Conservation (phyloP, 2,329 filamentous ascomycete genomes). For the Xylariales sp. region DNA sequence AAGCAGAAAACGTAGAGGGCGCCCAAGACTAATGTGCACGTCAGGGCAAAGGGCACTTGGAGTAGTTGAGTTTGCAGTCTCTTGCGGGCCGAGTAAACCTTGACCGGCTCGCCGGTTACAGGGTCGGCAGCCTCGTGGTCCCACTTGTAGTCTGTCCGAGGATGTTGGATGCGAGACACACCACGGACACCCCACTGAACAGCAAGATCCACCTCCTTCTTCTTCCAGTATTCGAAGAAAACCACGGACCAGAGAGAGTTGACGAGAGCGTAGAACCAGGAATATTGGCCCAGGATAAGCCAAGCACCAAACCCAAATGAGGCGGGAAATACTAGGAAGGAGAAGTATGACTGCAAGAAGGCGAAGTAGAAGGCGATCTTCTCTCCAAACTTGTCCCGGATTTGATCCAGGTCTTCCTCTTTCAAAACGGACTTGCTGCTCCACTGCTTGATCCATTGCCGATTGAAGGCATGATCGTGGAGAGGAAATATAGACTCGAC, state of each 20-base stretch:
- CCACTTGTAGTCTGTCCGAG: constrained; percentile 71
- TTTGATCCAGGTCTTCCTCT: constrained; percentile 63
- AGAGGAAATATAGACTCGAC: constrained; percentile 73
- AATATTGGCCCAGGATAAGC: constrained; percentile 81
- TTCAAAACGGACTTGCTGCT: constrained; percentile 66
- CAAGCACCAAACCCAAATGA: constrained; percentile 72
- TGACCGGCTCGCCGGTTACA: constrained; percentile 73
- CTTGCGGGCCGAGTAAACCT: constrained; percentile 71
- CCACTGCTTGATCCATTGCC: constrained; percentile 69
- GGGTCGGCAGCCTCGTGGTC: constrained; percentile 74
- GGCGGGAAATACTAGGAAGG: constrained; percentile 78
- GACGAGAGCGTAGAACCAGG: constrained; percentile 70
- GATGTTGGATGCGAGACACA: constrained; percentile 75
- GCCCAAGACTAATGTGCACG: constrained; percentile 68
- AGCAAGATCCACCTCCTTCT: constrained; percentile 80
- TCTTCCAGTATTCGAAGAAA: constrained; percentile 95
- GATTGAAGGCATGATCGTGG: constrained; percentile 73
- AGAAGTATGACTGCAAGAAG: constrained; percentile 86
- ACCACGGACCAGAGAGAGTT: constrained; percentile 83
- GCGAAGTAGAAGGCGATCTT: constrained; percentile 93
- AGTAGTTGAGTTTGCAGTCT: constrained; percentile 72
- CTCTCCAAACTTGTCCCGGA: constrained; percentile 74
- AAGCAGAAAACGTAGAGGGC: constrained; percentile 83
- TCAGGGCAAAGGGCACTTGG: constrained; percentile 78
- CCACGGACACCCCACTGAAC: constrained; percentile 86